Evolutionary conservation across 2,329 filamentous ascomycete species (phyloP).

Genomic region (Macrophomina phaseolina): DNA sequence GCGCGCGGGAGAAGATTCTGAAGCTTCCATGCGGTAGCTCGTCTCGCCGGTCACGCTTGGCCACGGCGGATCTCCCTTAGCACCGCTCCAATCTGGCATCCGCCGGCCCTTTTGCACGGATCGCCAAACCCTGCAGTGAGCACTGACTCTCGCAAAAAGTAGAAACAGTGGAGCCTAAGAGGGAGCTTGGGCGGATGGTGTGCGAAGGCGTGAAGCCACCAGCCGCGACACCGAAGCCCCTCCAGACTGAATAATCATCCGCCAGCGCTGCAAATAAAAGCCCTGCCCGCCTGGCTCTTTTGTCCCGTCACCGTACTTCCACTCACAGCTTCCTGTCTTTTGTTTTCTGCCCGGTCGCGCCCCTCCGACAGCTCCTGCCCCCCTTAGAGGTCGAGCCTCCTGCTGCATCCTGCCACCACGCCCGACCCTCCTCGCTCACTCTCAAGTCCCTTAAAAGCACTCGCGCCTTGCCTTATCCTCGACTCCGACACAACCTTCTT

Average conservation of each 20-base stretch:
- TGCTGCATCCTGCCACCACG: slow-evolving; percentile 11
- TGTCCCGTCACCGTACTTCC: slow-evolving; percentile 20
- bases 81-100: slow-evolving; percentile 13
- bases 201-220: slow-evolving; percentile 23
- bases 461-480: background rate
- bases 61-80: slow-evolving; percentile 22
- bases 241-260: slow-evolving; percentile 26
- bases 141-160: slow-evolving; percentile 26
- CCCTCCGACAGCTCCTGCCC: slow-evolving; percentile 1
- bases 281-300: background rate
- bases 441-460: background rate
- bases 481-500: background rate
- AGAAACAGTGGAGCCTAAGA: slow-evolving; percentile 26
- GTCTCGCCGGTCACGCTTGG: slow-evolving; percentile 19
- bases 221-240: slow-evolving; percentile 13
- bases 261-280: slow-evolving; percentile 22
- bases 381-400: slow-evolving; percentile 13
- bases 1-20: slow-evolving; percentile 25
- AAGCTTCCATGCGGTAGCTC: slow-evolving; percentile 17
- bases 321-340: slow-evolving; percentile 12
- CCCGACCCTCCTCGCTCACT: slow-evolving; percentile 1
- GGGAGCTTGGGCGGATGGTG: slow-evolving; percentile 27
- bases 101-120: slow-evolving; percentile 25
- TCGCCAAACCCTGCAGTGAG: slow-evolving; percentile 24
- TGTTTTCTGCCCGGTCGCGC: slow-evolving; percentile 8